phyloP scores from a whole-genome alignment of 495 filamentous ascomycete species.

The Tuber aestivum region DNA sequence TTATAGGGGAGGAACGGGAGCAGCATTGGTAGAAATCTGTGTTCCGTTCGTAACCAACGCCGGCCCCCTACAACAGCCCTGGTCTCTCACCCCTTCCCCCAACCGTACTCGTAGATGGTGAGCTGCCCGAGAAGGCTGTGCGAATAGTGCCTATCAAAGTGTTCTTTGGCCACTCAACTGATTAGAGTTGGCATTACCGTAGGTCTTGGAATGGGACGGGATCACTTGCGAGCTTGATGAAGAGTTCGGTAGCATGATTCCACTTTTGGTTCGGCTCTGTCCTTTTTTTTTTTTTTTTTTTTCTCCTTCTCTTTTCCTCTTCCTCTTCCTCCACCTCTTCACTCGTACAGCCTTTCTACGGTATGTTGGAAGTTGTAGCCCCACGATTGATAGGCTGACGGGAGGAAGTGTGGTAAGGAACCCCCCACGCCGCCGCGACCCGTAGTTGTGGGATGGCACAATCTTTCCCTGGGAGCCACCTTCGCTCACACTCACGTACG shows the following conservation, averaged over 20 bases:
- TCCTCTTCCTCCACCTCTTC: background rate
- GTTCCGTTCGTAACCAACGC: background rate
- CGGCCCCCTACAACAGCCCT: background rate
- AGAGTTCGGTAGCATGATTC: background rate
- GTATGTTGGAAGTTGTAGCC: background rate
- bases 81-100: background rate
- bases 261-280: background rate
- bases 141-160: background rate
- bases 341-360: background rate
- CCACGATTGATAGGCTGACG: background rate
- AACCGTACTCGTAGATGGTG: background rate
- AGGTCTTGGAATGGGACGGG: background rate
- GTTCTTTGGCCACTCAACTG: background rate
- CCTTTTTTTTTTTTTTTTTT: background rate
- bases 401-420: constrained; percentile 1
- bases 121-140: background rate
- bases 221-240: background rate
- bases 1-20: background rate
- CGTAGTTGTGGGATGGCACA: constrained; percentile 26
- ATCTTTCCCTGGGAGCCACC: constrained; percentile 14
- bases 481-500: constrained; percentile 5
- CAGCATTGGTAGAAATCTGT: background rate
- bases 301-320: background rate
- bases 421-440: constrained; percentile 29
- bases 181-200: background rate